Conservation (phyloP, 768 basidiomycete genomes). For the Glaciozyma martinii region DNA sequence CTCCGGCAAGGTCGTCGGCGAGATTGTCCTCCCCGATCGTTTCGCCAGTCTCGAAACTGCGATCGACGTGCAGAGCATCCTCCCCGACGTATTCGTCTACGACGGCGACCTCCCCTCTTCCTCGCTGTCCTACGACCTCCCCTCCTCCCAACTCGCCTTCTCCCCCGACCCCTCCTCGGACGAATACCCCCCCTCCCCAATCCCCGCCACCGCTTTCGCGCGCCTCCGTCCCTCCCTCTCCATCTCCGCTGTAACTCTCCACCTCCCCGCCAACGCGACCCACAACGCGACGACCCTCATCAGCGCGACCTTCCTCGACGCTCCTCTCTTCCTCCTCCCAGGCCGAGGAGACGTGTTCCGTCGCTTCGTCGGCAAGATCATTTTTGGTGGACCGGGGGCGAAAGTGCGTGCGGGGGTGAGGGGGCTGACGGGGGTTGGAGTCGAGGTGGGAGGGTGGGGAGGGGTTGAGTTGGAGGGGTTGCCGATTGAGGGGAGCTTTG, state of each 20-base stretch:
- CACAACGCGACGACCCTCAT: slow-evolving; percentile 21
- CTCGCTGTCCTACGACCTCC: neutral
- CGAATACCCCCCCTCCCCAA: slow-evolving; percentile 24
- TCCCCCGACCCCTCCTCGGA: neutral
- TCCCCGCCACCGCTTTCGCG: slow-evolving; percentile 28
- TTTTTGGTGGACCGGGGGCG: slow-evolving; percentile 9
- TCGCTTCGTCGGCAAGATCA: slow-evolving; percentile 23
- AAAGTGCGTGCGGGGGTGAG: slow-evolving; percentile 23
- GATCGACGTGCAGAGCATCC: slow-evolving; percentile 19
- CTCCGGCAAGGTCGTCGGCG: slow-evolving; percentile 22
- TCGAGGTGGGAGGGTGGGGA: slow-evolving; percentile 21
- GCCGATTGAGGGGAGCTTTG: slow-evolving; percentile 28
- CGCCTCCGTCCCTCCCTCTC: slow-evolving; percentile 15
- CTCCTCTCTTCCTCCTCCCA: slow-evolving; percentile 28
- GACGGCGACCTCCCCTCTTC: slow-evolving; percentile 24
- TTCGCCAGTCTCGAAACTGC: slow-evolving; percentile 7
- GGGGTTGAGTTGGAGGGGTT: slow-evolving; percentile 18
- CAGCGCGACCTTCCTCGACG: slow-evolving; percentile 24
- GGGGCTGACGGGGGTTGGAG: slow-evolving; percentile 16
- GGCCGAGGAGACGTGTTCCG: slow-evolving; percentile 18
- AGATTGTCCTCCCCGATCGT: slow-evolving; percentile 19
- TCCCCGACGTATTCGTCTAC: slow-evolving; percentile 31
- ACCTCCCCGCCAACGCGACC: slow-evolving; percentile 23
- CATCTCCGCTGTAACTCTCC: slow-evolving; percentile 19
- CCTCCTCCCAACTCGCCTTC: slow-evolving; percentile 2